Base-by-base conservation (phyloP, 2,329 filamentous ascomycete genomes). In the Exophiala dermatitidis region DNA sequence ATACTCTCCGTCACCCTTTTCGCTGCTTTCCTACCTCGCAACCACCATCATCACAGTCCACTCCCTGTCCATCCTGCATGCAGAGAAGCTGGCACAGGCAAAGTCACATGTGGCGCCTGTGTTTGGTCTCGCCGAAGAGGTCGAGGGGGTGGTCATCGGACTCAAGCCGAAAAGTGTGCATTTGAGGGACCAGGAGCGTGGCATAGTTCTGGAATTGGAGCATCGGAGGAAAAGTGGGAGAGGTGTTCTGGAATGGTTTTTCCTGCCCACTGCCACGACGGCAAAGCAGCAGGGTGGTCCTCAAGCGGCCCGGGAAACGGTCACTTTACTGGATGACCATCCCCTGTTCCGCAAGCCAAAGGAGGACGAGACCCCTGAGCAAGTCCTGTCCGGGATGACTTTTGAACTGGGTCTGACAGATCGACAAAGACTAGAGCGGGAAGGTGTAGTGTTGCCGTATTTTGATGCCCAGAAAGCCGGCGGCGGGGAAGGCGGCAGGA, bases 381-480 rank as follows among this genome's bases (percentile, higher is more conserved):
- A 78, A 29, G 78, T 78, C 33, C 75, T 81, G 54, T 79, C 81
- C 3, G 80, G 82, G 63, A 85, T 86, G 6, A 95, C 91, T 0
- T 98, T 98, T 67, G 85, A 86, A 60, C 71, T 98, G 3, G 84
- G 85, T 0, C 73, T 98, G 54, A 97, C 91, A 12, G 91, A 95
- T 54, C 90, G 93, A 73, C 93, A 98, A 73, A 80, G 86, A 63
- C 77, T 79, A 60, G 91, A 95, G 47, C 76, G 93, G 29, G 91
- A 96, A 64, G 88, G 86, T 0, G 88, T 98, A 5, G 87, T 97
- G 38, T 68, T 97, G 69, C 93, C 93, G 10, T 97, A 98, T 68
- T 96, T 94, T 70, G 93, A 98, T 74, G 93, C 93, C 28, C 93
- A 98, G 77, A 88, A 83, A 49, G 85, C 85, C 45, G 79, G 83